Evolutionary conservation across 2,329 filamentous ascomycete genomes (phyloP), one percentile per base, ranked within the genome.

Genomic region (Ophiognomonia clavigignenti-juglandacearum): DNA sequence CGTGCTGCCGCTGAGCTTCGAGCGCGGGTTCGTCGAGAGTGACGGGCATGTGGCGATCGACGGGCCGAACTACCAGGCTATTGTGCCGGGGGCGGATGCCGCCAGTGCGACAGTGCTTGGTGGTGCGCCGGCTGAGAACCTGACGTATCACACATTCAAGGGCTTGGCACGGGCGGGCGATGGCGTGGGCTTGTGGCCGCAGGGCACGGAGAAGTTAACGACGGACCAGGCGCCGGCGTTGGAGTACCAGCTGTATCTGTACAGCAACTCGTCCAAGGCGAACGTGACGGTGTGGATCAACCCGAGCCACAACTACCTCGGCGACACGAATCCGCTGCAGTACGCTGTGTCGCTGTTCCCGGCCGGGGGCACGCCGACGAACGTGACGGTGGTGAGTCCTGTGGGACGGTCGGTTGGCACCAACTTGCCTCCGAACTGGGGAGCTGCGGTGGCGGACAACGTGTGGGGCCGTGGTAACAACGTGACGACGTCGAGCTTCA

Each of bases 181-280:
- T 1, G 80, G 78, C 16, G 72, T 85, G 3, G 77, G 77, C 0
- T 65, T 85, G 5, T 70, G 71, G 56, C 78, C 80, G 1, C 70
- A 72, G 26, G 66, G 71, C 18, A 68, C 74, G 0, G 67, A 72
- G 34, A 75, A 77, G 14, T 70, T 80, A 27, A 64, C 68, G 2
- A 59, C 74, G 1, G 66, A 66, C 3, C 68, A 69, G 10, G 75
- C 69, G 0, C 80, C 81, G 1, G 72, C 72, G 4, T 69, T 85
- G 8, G 74, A 80, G 53, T 86, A 84, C 59, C 69, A 76, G 43
- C 57, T 85, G 48, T 85, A 81, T 61, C 68, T 81, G 11, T 85
- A 82, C 65, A 77, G 73, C 36, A 70, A 72, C 47, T 60, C 61
- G 18, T 60, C 70, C 5, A 66, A 65, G 14, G 68, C 67, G 6